phyloP scores from a whole-genome alignment of 148 eudicot genomes.

The Camellia granthamiana region DNA sequence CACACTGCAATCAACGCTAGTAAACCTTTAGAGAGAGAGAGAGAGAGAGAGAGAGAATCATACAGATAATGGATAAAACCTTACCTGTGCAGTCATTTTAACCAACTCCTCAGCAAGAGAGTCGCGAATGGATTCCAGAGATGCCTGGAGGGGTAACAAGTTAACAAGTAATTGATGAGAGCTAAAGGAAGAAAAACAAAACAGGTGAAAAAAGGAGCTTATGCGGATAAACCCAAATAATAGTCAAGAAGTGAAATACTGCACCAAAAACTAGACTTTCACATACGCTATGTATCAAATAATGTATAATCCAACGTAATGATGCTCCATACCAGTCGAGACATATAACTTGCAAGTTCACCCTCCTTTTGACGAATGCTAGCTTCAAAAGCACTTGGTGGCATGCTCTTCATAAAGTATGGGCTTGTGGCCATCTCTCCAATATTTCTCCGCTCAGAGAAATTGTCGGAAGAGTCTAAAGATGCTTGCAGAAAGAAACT shows the following conservation, averaged over 20 bases:
- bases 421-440: constrained; percentile 70
- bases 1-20: constrained; percentile 57
- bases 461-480: constrained; percentile 64
- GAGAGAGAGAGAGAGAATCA: not conserved
- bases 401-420: constrained; percentile 75
- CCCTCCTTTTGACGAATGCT: constrained; percentile 95
- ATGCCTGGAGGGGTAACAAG: constrained; percentile 48
- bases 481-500: constrained; percentile 92
- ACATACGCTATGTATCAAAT: not conserved
- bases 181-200: not conserved
- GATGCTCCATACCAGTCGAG: constrained; percentile 64
- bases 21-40: constrained; percentile 4
- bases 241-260: not conserved
- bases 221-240: not conserved
- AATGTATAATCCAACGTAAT: not conserved
- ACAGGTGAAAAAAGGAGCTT: not conserved
- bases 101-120: constrained; percentile 98
- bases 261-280: not conserved
- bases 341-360: constrained; percentile 88
- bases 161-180: constrained; percentile 7
- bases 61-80: constrained; percentile 12
- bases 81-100: constrained; percentile 89
- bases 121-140: constrained; percentile 91
- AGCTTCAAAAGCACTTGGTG: constrained; percentile 82
- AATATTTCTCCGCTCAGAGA: constrained; percentile 62